Percentiles rank a stretch among this genome's conserved stretches.
These are phyloP conservation scores for Puccinia hordei DNA, from an alignment of 1,284 basidiomycete genomes.

Conservation along the genomic window DNA sequence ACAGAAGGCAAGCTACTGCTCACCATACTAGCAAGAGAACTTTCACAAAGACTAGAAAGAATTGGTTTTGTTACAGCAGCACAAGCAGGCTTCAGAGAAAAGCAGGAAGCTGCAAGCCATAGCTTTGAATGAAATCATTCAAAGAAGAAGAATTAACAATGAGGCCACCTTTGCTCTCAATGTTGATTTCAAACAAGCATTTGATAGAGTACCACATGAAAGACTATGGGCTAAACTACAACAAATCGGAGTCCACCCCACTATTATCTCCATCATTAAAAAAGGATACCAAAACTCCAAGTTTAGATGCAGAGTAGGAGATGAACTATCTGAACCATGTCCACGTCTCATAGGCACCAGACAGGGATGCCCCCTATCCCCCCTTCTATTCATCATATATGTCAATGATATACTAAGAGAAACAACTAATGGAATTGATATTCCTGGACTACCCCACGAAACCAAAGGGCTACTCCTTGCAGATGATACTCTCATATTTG, in stretches of 20 bases:
- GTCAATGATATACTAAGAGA: background rate
- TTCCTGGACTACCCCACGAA: background rate
- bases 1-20: constrained; percentile 18
- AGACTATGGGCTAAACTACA: constrained; percentile 3
- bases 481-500: constrained; percentile 29
- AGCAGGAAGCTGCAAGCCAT: constrained; percentile 19
- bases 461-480: constrained; percentile 16
- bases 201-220: constrained; percentile 30
- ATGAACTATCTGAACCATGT: too few species aligned
- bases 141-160: background rate
- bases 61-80: background rate
- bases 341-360: too few species aligned
- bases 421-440: background rate
- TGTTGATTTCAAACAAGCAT: constrained; percentile 39
- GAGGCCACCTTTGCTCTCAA: background rate
- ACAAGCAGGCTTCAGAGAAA: background rate
- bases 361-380: constrained; percentile 29
- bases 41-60: background rate
- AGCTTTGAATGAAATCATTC: background rate
- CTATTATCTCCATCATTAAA: background rate
- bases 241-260: background rate
- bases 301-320: too few species aligned
- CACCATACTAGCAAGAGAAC: background rate
- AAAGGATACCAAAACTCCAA: background rate
- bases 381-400: too few species aligned